A percentile compares a stretch with the other conserved stretches of the same genome.
These are phyloP conservation scores for Huntiella savannae DNA, from an alignment of 2,329 filamentous ascomycete genomes.

Conservation along the genomic window DNA sequence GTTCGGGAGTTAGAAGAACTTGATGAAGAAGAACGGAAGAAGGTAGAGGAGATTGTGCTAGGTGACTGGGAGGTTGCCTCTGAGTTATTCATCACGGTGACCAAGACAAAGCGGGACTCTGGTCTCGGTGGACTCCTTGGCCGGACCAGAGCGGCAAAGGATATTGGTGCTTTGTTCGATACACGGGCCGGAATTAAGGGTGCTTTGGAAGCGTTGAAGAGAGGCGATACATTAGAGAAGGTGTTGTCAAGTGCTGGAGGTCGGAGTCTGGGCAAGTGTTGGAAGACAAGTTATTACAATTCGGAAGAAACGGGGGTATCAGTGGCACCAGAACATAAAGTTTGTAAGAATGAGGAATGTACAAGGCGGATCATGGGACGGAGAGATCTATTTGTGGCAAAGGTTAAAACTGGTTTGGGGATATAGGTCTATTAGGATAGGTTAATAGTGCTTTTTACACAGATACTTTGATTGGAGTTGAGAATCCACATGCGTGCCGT, in stretches of 20 bases:
- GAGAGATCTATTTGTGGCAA: neutral
- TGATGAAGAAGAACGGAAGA: conserved; percentile 17
- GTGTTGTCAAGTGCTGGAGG: conserved; percentile 10
- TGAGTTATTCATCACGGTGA: conserved; percentile 22
- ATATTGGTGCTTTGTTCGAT: conserved; percentile 26
- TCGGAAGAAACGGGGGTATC: neutral
- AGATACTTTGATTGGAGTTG: neutral
- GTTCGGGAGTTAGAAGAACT: conserved; percentile 25
- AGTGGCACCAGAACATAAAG: conserved; percentile 22
- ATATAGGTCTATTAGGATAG: neutral
- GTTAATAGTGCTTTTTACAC: neutral
- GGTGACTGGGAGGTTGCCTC: conserved; percentile 25
- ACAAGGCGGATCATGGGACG: conserved; percentile 13
- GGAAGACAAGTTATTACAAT: conserved; percentile 10
- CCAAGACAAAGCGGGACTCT: conserved; percentile 17
- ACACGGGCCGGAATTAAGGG: conserved; percentile 27
- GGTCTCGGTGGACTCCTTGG: conserved; percentile 16
- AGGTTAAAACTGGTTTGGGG: neutral
- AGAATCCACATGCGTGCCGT: no score
- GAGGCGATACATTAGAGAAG: conserved; percentile 21
- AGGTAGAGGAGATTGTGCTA: conserved; percentile 17
- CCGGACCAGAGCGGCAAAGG: conserved; percentile 18
- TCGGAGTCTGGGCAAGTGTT: conserved; percentile 2
- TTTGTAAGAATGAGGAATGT: conserved; percentile 23
- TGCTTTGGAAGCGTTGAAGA: conserved; percentile 25